Evolutionary conservation across 306 rosid genomes (phyloP), one percentile per base, ranked within the genome.

Genomic region (Coriaria nepalensis): DNA sequence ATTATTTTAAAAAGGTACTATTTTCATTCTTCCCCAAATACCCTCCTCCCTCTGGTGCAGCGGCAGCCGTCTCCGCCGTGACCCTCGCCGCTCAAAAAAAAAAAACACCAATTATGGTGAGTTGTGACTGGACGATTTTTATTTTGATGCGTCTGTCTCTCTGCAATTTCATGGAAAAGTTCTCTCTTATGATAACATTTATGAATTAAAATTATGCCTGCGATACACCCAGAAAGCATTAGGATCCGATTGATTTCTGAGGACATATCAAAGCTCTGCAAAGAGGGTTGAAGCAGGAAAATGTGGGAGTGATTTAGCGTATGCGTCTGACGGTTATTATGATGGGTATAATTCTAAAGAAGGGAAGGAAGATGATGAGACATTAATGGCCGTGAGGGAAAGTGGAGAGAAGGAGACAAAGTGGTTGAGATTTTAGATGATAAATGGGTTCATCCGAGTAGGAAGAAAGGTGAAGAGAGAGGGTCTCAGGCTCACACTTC

Each of bases 401-500:
- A n/a, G n/a, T n/a, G n/a, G n/a, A n/a, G n/a, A n/a, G n/a, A n/a
- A n/a, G n/a, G n/a, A n/a, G n/a, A n/a, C n/a, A n/a, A n/a, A n/a
- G n/a, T n/a, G 20, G 97, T 83, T 11, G 94, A 81, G 74, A 56
- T 87, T 60, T 83, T 80, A 46, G 93, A 83, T 65, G 95, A 88
- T 15, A 59, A 60, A 20, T 84, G 95, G 95, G 66, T 83, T 75
- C 75, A 88, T 43, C 44, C 62, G 37, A 72, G 77, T 52, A 68
- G 95, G 58, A 70, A 72, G 68, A 78, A 75, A 60, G 94, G 82
- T 40, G 55, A 54, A 53, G 70, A 78, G 6, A 34, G 44, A 44
- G 87, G 81, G 42, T 47, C 68, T 4, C 49, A 48, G 11, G 48
- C 81, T 14, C 61, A 55, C 5, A 83, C 86, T 5, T 70, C 86